Base-by-base conservation (phyloP, 345 rosid genomes). In the thale cress (Arabidopsis thaliana) region DNA sequence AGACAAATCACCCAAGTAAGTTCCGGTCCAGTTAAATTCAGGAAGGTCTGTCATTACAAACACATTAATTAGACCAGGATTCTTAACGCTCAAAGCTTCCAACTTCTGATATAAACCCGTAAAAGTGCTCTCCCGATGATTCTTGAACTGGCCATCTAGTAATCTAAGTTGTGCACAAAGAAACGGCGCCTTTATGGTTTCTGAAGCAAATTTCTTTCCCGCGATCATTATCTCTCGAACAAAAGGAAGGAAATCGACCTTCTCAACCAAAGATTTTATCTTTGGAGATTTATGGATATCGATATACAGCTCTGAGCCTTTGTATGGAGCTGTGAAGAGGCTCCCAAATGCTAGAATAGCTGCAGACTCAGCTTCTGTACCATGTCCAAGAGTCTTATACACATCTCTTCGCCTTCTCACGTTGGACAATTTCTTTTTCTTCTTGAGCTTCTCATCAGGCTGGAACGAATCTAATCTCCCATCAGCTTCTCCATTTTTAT, bases 31-130 rank as follows among this genome's bases (percentile, higher is more conserved):
- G 78, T 93, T 92, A 40, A 78, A 83, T 71, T 65, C 87, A 25
- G 98, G 94, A 76, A 96, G 94, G 81, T 96, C 98, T 5, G 98
- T 93, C 99, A 96, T 91, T 59, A 93, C 76, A 64, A 93, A 93
- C 48, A 96, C 82, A 78, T 82, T 84, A 64, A 87, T 3, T 0
- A 76, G 88, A 62, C 62, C 59, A 12, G 58, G 58, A 59, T 60
- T 82, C 36, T 59, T 71, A 62, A 78, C 75, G 42, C 69, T 82
- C 75, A 93, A 71, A 50, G 91, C 78, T 33, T 88, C 89, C 67
- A 96, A 30, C 80, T 88, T 87, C 73, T 91, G 87, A 60, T 85
- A 77, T 59, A 96, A 82, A 51, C 84, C 78, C 12, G 20, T 52
- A 81, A 93, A 96, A 20, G 96, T 89, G 38, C 81, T 59, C 76